Evolutionary conservation across 2,329 filamentous ascomycete species (phyloP), one percentile per base, ranked within the genome.

Genomic region (Aspergillus sp.): DNA sequence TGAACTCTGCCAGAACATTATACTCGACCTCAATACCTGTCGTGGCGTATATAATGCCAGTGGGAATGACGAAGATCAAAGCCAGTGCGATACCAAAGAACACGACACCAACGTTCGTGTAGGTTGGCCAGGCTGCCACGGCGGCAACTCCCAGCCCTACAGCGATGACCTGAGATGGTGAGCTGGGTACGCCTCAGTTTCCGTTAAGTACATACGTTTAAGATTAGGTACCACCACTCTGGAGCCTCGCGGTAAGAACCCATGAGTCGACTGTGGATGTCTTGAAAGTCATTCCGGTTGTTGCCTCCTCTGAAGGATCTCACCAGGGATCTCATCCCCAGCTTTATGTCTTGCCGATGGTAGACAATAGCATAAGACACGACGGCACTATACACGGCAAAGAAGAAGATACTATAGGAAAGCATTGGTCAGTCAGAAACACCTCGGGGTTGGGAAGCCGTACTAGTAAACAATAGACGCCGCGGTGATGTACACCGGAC

Each of bases 21-120:
- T 49, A 54, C 4, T 52, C 52, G 8, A 58, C 56, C 12, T 49
- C 35, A 8, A 52, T 53, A 7, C 52, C 52, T 11, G 56, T 58
- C 11, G 52, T 58, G 45, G 56, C 56, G 25, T 58, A 54, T 17
- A 58, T 52, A 27, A 58, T 58, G n/a, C 56, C 56, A 14, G 52
- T 54, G 1, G 56, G 56, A 19, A 58, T 49, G 12, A 40, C 40
- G 5, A 58, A 47, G 3, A 54, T 25, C 11, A 58, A 21, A 6
- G 50, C 52, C 5, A 58, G 31, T 3, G 33, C 51, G 12, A 58
- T 55, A 27, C 50, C 56, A 37, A 58, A 58, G 35, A 58, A 52
- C 6, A 58, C 41, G 8, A 46, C 50, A 14, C 56, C 52, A 27
- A 58, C 52, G 14, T 40, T 52, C 43, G 52, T 54, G 23, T 51